Percentiles rank a stretch among this genome's conserved stretches.
Conservation (phyloP, 1,284 basidiomycete genomes). For the Boletus semigastroideus region DNA sequence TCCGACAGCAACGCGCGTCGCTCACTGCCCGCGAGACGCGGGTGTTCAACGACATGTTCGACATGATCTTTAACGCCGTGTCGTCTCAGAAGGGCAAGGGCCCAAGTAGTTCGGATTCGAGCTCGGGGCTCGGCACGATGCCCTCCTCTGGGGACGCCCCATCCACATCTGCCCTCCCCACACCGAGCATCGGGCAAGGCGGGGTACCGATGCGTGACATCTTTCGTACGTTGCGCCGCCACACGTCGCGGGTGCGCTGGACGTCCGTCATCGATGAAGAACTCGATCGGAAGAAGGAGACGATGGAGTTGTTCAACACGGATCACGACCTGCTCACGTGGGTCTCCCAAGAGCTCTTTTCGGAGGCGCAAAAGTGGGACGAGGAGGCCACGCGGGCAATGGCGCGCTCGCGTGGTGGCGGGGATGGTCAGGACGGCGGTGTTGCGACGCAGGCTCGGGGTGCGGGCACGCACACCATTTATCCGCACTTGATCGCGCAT, state of each 20-base stretch:
- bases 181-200: constrained; percentile 16
- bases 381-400: constrained; percentile 42
- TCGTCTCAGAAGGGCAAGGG: constrained; percentile 33
- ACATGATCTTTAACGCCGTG: constrained; percentile 63
- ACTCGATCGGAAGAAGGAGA: constrained; percentile 75
- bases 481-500: constrained; percentile 70
- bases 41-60: constrained; percentile 71
- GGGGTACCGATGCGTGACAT: constrained; percentile 28
- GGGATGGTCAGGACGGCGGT: not conserved
- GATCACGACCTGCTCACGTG: constrained; percentile 77
- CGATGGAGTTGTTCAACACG: constrained; percentile 67
- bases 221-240: constrained; percentile 44
- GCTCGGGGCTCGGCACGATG: too few species aligned
- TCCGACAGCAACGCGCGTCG: constrained; percentile 45
- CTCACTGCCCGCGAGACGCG: constrained; percentile 67
- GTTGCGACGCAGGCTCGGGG: constrained; percentile 5
- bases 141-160: not conserved
- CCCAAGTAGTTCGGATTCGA: not conserved
- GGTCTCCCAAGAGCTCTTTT: constrained; percentile 73
- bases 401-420: not conserved
- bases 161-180: constrained; percentile 5
- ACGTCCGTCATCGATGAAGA: constrained; percentile 53
- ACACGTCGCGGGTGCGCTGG: constrained; percentile 50
- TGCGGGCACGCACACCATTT: constrained; percentile 58
- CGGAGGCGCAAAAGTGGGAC: constrained; percentile 50